Evolutionary conservation across 2,329 filamentous ascomycete species (phyloP).

Genomic region (Malbranchea cinnamomea): DNA sequence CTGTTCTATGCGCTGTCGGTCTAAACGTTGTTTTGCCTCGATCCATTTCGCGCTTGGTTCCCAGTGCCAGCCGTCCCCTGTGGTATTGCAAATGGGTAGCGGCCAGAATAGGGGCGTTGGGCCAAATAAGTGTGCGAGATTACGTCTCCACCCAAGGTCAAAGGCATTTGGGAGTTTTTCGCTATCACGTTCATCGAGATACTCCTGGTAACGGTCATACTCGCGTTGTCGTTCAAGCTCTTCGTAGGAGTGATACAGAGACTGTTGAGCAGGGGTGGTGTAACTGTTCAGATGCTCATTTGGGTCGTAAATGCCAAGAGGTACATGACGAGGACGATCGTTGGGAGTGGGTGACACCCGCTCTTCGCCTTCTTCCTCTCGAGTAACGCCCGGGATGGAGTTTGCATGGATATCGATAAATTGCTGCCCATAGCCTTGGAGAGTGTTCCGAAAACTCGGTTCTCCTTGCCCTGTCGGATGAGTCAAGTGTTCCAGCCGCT

Average conservation of each 20-base stretch:
- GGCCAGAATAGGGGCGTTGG: slow-evolving; percentile 57
- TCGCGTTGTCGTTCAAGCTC: slow-evolving; percentile 50
- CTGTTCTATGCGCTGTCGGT: slow-evolving; percentile 16
- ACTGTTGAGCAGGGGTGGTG: slow-evolving; percentile 31
- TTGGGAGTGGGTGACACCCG: slow-evolving; percentile 23
- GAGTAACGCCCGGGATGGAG: slow-evolving; percentile 61
- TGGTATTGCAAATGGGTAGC: slow-evolving; percentile 69
- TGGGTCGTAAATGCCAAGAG: slow-evolving; percentile 7
- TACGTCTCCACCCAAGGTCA: slow-evolving; percentile 69
- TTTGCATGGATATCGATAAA: slow-evolving; percentile 71
- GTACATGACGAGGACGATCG: slow-evolving; percentile 7
- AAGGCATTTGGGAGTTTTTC: slow-evolving; percentile 85
- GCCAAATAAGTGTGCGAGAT: slow-evolving; percentile 71
- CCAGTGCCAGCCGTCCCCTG: slow-evolving; percentile 89
- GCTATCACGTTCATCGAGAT: slow-evolving; percentile 80
- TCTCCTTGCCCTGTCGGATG: slow-evolving; percentile 18
- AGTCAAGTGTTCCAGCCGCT: slow-evolving; percentile 36
- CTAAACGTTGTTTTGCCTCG: slow-evolving; percentile 50
- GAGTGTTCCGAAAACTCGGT: slow-evolving; percentile 21
- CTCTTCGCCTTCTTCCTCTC: slow-evolving; percentile 67
- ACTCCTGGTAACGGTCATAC: slow-evolving; percentile 55
- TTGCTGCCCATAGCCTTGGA: slow-evolving; percentile 54
- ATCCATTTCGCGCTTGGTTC: slow-evolving; percentile 70
- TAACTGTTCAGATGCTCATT: slow-evolving; percentile 9
- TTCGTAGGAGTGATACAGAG: slow-evolving; percentile 33